Evolutionary conservation across 495 filamentous ascomycete genomes (phyloP).

Genomic region (Penicillium subrubescens): DNA sequence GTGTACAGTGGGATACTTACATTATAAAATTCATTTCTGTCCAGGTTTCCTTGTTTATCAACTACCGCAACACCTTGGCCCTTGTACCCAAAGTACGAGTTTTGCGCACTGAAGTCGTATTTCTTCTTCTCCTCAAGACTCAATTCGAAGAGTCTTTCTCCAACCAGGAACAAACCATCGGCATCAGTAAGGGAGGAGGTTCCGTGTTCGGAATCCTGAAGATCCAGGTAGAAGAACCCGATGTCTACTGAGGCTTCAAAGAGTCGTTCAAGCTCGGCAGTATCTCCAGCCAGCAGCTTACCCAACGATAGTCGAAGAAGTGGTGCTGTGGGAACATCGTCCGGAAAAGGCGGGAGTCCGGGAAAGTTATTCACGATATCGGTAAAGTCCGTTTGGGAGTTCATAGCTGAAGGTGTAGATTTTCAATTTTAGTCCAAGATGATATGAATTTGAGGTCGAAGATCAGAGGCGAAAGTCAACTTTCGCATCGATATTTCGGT

Average conservation of each 20-base stretch:
- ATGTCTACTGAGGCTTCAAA: conserved; percentile 54
- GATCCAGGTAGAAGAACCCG: conserved; percentile 67
- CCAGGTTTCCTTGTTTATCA: conserved; percentile 55
- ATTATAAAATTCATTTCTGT: conserved; percentile 67
- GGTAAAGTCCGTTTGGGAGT: neutral
- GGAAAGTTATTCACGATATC: conserved; percentile 23
- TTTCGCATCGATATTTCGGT: neutral
- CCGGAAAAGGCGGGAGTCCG: conserved; percentile 54
- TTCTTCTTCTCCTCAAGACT: conserved; percentile 54
- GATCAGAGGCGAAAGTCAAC: neutral
- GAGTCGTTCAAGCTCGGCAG: conserved; percentile 44
- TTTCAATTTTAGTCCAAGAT: neutral
- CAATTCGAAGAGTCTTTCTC: conserved; percentile 50
- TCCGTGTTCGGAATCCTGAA: conserved; percentile 43
- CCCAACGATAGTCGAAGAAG: conserved; percentile 55
- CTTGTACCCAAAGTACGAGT: conserved; percentile 59
- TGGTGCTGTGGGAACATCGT: conserved; percentile 54
- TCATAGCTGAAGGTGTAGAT: conserved; percentile 1
- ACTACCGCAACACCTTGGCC: conserved; percentile 50
- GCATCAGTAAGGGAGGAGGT: conserved; percentile 45
- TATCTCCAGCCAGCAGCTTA: conserved; percentile 47
- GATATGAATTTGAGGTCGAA: neutral
- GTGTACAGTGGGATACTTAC: conserved; percentile 29
- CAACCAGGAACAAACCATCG: conserved; percentile 48
- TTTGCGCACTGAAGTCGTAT: conserved; percentile 49